A percentile compares a stretch with the other conserved stretches of the same genome.
Evolutionary conservation across 202 grass and related monocot species (phyloP).

Genomic region (Carex arenaria): DNA sequence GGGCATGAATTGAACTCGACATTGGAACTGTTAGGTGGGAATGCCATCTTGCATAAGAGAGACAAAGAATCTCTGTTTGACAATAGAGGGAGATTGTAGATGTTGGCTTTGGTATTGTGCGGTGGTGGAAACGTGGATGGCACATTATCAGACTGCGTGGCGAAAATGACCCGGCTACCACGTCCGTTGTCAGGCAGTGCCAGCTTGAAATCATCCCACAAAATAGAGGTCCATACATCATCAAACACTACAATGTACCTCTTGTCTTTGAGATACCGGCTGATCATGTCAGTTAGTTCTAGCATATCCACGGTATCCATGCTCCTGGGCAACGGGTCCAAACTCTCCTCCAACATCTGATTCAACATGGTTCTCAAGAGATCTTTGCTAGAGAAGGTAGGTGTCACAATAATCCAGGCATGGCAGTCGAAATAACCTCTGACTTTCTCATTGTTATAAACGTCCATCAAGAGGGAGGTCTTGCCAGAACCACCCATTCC

Average conservation of each 20-base stretch:
- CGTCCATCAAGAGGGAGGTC: too few species aligned
- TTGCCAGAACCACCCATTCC: too few species aligned
- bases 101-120: not conserved
- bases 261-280: constrained; percentile 26
- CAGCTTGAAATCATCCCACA: constrained; percentile 32
- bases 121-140: not conserved
- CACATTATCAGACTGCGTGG: constrained; percentile 28
- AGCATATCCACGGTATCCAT: constrained; percentile 14
- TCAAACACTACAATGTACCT: constrained; percentile 39
- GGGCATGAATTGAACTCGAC: too few species aligned
- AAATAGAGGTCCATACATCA: constrained; percentile 29
- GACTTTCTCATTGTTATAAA: constrained; percentile 15
- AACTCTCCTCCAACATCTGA: constrained; percentile 15
- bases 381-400: constrained; percentile 1
- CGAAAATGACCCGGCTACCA: constrained; percentile 24
- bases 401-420: constrained; percentile 39
- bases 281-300: constrained; percentile 25
- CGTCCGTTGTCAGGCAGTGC: constrained; percentile 27
- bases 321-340: constrained; percentile 12
- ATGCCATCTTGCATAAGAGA: constrained; percentile 34
- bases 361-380: constrained; percentile 32
- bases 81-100: not conserved
- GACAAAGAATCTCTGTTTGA: not conserved
- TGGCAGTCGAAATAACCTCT: constrained; percentile 30
- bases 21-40: not conserved